phyloP scores from a whole-genome alignment of 305 asterid species.

The Solanum aculeatissimum region DNA sequence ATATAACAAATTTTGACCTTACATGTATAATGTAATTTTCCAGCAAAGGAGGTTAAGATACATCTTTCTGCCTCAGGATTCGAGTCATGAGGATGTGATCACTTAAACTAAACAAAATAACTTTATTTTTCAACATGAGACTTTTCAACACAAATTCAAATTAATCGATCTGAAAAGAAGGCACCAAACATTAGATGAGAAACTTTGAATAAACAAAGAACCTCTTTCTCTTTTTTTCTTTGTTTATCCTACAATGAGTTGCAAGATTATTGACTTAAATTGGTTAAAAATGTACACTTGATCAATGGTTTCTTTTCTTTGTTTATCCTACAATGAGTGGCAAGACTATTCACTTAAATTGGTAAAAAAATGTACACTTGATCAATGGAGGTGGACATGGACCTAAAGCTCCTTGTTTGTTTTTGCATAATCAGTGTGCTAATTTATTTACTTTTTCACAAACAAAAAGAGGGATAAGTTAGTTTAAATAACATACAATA shows the following conservation, averaged over 20 bases:
- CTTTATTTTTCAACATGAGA: background rate
- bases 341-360: background rate
- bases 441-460: no score
- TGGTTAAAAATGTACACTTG: background rate
- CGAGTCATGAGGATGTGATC: background rate
- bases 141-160: background rate
- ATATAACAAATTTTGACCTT: no score
- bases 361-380: background rate
- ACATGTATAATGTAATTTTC: background rate
- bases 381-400: background rate
- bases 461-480: background rate
- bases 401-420: background rate
- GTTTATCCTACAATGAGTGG: background rate
- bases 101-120: background rate
- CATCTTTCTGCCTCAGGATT: rapidly evolving
- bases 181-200: background rate
- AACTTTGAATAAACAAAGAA: background rate
- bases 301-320: background rate
- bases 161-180: background rate
- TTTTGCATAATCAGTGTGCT: background rate
- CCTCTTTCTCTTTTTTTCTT: background rate
- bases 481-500: background rate
- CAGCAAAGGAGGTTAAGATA: background rate
- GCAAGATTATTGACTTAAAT: background rate
- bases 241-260: background rate